Percentiles rank a stretch among this genome's conserved stretches.
Evolutionary conservation across 1,284 basidiomycete genomes (phyloP).

Genomic region (Phellinidium pouzarii): DNA sequence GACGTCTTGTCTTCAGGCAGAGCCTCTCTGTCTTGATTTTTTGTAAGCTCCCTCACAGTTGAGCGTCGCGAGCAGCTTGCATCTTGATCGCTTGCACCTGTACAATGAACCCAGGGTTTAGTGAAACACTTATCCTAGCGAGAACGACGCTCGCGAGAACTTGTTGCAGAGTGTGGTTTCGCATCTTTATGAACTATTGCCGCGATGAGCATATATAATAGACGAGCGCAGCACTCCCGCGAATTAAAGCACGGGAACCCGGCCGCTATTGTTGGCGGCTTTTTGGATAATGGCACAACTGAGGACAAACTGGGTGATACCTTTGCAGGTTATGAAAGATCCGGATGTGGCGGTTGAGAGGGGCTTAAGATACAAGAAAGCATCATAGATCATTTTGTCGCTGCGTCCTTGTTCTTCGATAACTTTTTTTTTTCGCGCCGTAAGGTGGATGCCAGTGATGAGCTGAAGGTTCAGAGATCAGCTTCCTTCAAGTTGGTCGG

Average conservation of each 20-base stretch:
- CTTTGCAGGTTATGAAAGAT: neutral
- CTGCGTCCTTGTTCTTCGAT: neutral
- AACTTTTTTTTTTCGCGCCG: neutral
- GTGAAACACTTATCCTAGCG: constrained; percentile 29
- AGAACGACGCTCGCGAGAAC: constrained; percentile 30
- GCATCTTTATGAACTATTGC: constrained; percentile 43
- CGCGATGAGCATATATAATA: constrained; percentile 40
- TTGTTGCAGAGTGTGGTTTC: constrained; percentile 28
- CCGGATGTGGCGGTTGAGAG: neutral
- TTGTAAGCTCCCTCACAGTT: constrained; percentile 30
- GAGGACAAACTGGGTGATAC: neutral
- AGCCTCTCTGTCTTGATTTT: too few relatives aligned
- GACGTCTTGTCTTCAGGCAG: too few relatives aligned
- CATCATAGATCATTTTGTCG: neutral
- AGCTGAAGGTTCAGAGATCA: neutral
- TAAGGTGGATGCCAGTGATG: neutral
- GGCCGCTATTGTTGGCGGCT: constrained; percentile 24
- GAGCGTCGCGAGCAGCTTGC: constrained; percentile 26
- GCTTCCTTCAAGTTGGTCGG: neutral
- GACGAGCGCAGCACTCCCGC: constrained; percentile 46
- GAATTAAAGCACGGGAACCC: constrained; percentile 47
- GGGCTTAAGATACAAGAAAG: neutral
- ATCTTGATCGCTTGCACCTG: constrained; percentile 35
- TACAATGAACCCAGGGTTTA: constrained; percentile 34
- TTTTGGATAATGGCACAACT: neutral